These are phyloP conservation scores for Pseudocercospora pini-densiflorae DNA, from an alignment of 2,329 filamentous ascomycete species.

Conservation along the genomic window DNA sequence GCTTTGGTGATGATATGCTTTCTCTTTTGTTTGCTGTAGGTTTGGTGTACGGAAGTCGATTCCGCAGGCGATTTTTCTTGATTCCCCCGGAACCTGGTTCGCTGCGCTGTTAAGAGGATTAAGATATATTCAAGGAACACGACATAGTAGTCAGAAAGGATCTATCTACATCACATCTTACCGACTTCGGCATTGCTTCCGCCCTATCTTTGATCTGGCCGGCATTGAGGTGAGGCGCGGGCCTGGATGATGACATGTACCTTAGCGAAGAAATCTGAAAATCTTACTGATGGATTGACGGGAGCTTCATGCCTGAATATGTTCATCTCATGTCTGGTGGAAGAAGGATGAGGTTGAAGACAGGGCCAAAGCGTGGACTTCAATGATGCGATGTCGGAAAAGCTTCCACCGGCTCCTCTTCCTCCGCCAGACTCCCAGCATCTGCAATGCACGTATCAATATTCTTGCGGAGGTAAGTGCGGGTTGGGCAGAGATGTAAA, in stretches of 20 bases:
- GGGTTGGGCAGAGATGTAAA: neutral
- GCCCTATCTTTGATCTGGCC: slow-evolving; percentile 6
- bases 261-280: neutral
- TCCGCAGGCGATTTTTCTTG: too few relatives aligned
- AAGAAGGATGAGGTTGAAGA: neutral
- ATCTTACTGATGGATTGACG: neutral
- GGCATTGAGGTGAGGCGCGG: neutral
- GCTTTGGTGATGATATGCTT: too few relatives aligned
- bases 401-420: neutral
- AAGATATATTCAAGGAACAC: neutral
- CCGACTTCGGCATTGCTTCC: slow-evolving; percentile 14
- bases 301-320: neutral
- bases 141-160: neutral
- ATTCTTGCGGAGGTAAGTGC: too few relatives aligned
- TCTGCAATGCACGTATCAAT: neutral
- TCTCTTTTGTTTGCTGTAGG: too few relatives aligned
- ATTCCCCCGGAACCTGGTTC: too few relatives aligned
- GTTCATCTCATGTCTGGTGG: neutral
- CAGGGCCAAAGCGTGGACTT: too few relatives aligned
- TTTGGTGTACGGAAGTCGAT: too few relatives aligned
- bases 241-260: neutral
- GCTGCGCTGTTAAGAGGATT: neutral
- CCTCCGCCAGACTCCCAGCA: neutral
- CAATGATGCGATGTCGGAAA: neutral
- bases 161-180: neutral